A percentile compares a stretch with the other conserved stretches of the same genome.
These are phyloP conservation scores for Carpinus viminea DNA, from an alignment of 306 rosid species.

Conservation along the genomic window DNA sequence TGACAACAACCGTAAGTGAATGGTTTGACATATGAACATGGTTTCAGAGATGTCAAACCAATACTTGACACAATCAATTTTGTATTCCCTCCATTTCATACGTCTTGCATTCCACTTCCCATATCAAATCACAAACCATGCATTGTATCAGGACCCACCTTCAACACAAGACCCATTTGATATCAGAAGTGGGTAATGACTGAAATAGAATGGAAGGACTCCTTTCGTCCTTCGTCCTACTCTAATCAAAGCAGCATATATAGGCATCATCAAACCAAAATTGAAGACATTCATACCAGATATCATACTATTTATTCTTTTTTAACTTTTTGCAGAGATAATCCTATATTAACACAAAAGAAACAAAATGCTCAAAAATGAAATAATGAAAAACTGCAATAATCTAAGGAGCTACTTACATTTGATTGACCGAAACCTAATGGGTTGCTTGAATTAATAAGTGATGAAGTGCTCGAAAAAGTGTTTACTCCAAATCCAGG, in stretches of 20 bases:
- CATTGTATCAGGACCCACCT: background rate
- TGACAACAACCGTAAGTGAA: no score
- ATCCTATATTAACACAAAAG: background rate
- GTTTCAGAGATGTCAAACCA: background rate
- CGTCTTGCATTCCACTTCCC: background rate
- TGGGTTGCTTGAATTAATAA: constrained; percentile 44
- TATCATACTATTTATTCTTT: background rate
- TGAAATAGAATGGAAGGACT: background rate
- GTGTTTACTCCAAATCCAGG: constrained; percentile 1
- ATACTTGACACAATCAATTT: background rate
- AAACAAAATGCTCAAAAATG: background rate
- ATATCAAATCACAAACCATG: background rate
- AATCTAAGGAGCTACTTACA: constrained; percentile 40
- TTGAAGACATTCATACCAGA: background rate
- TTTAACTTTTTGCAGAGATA: background rate
- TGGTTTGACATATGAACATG: no score
- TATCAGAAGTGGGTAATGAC: background rate
- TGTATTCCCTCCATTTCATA: background rate
- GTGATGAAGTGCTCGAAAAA: constrained; percentile 38
- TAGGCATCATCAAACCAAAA: background rate
- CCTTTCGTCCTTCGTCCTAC: background rate
- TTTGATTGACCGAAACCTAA: constrained; percentile 56
- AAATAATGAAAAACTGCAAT: background rate
- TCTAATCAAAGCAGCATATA: background rate
- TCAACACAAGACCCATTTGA: background rate